These are phyloP conservation scores for Jaltomata sinuosa DNA, from an alignment of 257 asterid species.

Conservation along the genomic window DNA sequence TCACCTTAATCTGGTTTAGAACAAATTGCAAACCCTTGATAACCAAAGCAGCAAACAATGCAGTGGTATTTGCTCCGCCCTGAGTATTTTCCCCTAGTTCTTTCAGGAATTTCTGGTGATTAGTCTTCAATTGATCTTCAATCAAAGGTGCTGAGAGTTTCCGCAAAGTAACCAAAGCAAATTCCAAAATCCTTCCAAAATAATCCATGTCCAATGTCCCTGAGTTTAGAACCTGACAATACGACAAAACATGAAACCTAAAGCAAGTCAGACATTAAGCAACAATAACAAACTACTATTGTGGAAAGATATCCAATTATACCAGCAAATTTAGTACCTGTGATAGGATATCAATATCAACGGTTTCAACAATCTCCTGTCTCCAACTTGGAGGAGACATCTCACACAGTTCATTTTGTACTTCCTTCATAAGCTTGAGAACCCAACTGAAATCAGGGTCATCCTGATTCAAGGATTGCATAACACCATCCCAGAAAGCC, in stretches of 20 bases:
- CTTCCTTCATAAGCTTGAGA: constrained; percentile 13
- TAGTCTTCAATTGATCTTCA: constrained; percentile 10
- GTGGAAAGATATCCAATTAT: neutral
- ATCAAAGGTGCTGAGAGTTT: constrained; percentile 10
- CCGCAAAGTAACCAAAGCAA: constrained; percentile 13
- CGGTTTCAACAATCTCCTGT: constrained; percentile 7
- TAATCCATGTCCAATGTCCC: constrained; percentile 11
- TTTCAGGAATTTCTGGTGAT: constrained; percentile 3
- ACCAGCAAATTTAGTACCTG: constrained; percentile 6
- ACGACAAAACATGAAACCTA: neutral
- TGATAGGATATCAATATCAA: constrained; percentile 10
- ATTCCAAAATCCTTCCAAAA: constrained; percentile 14
- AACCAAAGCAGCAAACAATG: neutral
- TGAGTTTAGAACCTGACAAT: constrained; percentile 8
- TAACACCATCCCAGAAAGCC: constrained; percentile 21
- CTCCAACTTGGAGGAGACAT: constrained; percentile 20
- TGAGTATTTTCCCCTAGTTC: constrained; percentile 9
- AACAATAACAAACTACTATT: neutral
- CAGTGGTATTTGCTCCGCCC: neutral
- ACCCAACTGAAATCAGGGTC: constrained; percentile 10
- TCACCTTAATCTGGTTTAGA: constrained; percentile 9
- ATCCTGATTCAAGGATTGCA: constrained; percentile 15
- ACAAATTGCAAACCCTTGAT: constrained; percentile 12
- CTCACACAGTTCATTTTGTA: constrained; percentile 13
- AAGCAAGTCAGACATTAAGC: neutral